Percentiles rank a stretch among this genome's conserved stretches.
Evolutionary conservation across 305 asterid species (phyloP).

Genomic region (Withania somnifera): DNA sequence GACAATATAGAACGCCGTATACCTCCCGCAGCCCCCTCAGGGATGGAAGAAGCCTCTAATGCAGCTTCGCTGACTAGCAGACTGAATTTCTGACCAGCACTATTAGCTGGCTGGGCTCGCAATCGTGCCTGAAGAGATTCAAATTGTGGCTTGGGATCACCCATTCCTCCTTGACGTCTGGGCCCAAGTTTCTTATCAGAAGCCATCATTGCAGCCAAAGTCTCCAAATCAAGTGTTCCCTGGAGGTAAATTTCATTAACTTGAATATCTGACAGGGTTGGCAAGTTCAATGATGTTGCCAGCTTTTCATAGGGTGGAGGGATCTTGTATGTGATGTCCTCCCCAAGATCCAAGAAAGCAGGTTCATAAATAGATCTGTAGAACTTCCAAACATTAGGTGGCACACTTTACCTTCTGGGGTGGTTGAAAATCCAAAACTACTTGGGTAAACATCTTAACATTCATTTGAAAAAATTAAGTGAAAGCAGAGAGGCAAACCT

Average conservation of each 20-base stretch:
- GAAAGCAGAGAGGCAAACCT: conserved; percentile 38
- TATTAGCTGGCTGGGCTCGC: conserved; percentile 42
- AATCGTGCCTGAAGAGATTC: conserved; percentile 87
- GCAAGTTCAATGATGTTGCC: conserved; percentile 60
- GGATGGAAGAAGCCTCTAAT: conserved; percentile 62
- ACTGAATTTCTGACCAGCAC: conserved; percentile 47
- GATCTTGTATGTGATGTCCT: conserved; percentile 78
- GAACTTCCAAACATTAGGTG: conserved; percentile 10
- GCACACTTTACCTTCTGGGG: background rate
- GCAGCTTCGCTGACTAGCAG: conserved; percentile 69
- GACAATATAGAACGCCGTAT: conserved; percentile 74
- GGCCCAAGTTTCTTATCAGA: conserved; percentile 53
- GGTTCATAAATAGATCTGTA: conserved; percentile 84
- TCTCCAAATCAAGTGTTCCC: conserved; percentile 98
- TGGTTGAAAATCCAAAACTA: background rate
- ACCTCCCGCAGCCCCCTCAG: conserved; percentile 94
- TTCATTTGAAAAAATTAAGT: background rate
- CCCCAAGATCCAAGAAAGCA: conserved; percentile 84
- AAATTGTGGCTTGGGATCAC: conserved; percentile 58
- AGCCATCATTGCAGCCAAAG: conserved; percentile 93
- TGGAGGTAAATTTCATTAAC: conserved; percentile 87
- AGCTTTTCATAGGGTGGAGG: conserved; percentile 86
- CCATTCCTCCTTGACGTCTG: conserved; percentile 59
- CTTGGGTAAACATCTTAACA: background rate
- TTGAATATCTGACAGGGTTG: conserved; percentile 62